phyloP scores from a whole-genome alignment of 768 basidiomycete species.

The Boletus vermiculosoides region DNA sequence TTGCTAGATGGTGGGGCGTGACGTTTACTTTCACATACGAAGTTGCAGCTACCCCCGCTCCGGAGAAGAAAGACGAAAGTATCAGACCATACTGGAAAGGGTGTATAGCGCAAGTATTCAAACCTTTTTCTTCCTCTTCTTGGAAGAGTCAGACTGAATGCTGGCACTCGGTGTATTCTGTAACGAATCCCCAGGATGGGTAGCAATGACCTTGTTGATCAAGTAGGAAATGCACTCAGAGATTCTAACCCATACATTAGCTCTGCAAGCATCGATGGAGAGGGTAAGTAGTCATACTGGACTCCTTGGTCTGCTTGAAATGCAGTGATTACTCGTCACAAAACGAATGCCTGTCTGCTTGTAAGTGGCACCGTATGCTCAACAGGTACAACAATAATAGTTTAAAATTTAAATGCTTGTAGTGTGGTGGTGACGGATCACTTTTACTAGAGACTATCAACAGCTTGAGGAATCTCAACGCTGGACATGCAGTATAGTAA shows the following conservation, averaged over 20 bases:
- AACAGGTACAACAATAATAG: too few species aligned
- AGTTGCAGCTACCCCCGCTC: neutral
- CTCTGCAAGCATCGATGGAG: too few species aligned
- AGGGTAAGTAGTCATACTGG: neutral
- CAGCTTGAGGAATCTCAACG: neutral
- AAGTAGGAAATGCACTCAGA: neutral
- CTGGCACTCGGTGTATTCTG: neutral
- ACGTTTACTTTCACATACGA: neutral
- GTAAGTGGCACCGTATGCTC: neutral
- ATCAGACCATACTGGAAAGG: neutral
- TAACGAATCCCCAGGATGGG: neutral
- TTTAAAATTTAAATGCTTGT: too few species aligned
- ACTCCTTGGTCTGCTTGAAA: neutral
- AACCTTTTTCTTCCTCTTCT: neutral
- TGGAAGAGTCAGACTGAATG: too few species aligned
- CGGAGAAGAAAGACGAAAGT: neutral
- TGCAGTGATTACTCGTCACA: neutral
- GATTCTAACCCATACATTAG: neutral
- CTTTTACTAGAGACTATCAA: neutral
- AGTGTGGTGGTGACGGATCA: neutral
- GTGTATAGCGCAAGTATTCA: neutral
- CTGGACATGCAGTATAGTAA: neutral
- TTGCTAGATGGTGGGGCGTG: neutral
- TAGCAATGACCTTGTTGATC: neutral
- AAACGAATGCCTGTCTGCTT: neutral